These are phyloP conservation scores for Hsuehochloa calcarea DNA, from an alignment of 176 grass and related monocot genomes.

Conservation along the genomic window DNA sequence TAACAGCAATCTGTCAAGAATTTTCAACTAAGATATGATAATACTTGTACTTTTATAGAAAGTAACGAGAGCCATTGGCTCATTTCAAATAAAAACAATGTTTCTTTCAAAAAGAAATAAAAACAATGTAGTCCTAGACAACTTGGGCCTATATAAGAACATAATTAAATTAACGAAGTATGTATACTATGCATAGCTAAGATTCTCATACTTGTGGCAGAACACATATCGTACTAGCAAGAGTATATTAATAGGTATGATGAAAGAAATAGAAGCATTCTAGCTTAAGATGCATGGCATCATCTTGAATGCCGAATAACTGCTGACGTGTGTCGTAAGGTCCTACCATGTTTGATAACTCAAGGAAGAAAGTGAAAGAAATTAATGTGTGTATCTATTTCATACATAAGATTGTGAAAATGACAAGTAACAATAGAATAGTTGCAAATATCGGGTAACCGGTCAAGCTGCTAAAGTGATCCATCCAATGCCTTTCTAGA, in stretches of 20 bases:
- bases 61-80: background rate
- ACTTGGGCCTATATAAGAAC: background rate
- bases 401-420: slow-evolving; percentile 10
- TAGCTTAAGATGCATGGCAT: background rate
- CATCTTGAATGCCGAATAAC: background rate
- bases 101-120: background rate
- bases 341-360: background rate
- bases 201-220: background rate
- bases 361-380: background rate
- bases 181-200: background rate
- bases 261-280: background rate
- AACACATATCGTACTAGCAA: background rate
- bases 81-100: background rate
- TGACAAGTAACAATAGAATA: slow-evolving; percentile 13
- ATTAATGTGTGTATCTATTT: background rate
- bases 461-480: background rate
- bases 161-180: background rate
- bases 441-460: background rate
- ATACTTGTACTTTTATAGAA: background rate
- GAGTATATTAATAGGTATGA: background rate
- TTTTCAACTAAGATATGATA: background rate
- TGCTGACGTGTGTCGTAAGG: background rate
- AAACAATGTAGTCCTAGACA: background rate
- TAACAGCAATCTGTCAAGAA: background rate
- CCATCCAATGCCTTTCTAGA: background rate